phyloP scores from a whole-genome alignment of 106 monocot species.

The Triglochin maritima region DNA sequence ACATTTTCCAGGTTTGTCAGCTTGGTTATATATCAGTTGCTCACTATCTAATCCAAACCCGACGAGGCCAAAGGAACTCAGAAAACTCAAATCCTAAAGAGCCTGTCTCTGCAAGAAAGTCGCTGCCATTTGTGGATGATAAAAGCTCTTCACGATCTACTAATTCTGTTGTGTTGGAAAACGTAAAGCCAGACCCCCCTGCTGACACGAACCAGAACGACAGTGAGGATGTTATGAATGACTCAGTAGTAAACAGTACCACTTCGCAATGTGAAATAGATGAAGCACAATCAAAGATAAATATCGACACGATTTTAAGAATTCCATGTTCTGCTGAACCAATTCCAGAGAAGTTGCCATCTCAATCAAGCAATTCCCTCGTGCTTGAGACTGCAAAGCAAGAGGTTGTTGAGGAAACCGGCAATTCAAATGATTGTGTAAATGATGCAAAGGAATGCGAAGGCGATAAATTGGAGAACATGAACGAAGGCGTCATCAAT shows the following conservation, averaged over 20 bases:
- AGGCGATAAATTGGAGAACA: too few relatives aligned
- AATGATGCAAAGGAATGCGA: too few relatives aligned
- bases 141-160: neutral
- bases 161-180: neutral
- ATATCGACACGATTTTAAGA: too few relatives aligned
- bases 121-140: conserved; percentile 8
- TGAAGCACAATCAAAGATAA: too few relatives aligned
- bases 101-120: conserved; percentile 11
- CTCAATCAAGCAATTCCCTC: too few relatives aligned
- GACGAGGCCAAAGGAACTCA: neutral
- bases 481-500: too few relatives aligned
- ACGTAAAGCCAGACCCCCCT: neutral
- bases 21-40: conserved; percentile 77
- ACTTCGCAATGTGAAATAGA: too few relatives aligned
- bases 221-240: neutral
- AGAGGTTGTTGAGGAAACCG: too few relatives aligned
- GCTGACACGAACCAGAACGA: neutral
- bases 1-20: conserved; percentile 19
- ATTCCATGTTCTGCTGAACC: too few relatives aligned
- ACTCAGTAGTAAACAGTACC: neutral
- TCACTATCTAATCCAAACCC: conserved; percentile 66
- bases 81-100: neutral
- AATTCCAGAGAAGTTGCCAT: too few relatives aligned
- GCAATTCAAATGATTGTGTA: too few relatives aligned
- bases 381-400: too few relatives aligned